Percentiles rank a stretch among this genome's conserved stretches.
These are phyloP conservation scores for Ormosia emarginata DNA, from an alignment of 306 rosid species.

Conservation along the genomic window DNA sequence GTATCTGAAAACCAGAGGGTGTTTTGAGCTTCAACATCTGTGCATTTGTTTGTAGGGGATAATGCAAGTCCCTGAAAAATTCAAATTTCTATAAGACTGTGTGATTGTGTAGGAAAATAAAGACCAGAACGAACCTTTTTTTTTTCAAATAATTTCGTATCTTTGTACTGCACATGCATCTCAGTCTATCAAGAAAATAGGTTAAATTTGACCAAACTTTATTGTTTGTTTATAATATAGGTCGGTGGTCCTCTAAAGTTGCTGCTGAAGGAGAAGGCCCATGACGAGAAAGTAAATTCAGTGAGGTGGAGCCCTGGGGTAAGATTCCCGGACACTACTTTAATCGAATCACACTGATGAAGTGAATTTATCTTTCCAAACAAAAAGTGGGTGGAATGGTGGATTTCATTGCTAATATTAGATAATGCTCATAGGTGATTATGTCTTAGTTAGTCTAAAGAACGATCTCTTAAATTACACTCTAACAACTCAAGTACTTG, in stretches of 20 bases:
- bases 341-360: background rate
- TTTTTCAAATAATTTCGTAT: background rate
- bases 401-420: conserved; percentile 8
- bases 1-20: conserved; percentile 18
- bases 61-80: conserved; percentile 37
- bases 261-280: conserved; percentile 63
- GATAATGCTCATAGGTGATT: background rate
- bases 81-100: conserved; percentile 16
- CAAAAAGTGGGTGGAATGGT: conserved; percentile 2
- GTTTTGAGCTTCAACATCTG: conserved; percentile 32
- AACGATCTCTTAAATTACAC: background rate
- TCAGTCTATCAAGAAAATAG: background rate
- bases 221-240: conserved; percentile 27
- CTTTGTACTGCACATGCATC: background rate
- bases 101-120: background rate
- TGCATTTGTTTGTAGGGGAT: conserved; percentile 27
- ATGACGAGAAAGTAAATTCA: conserved; percentile 60
- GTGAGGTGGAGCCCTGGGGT: conserved; percentile 84
- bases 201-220: background rate
- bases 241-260: conserved; percentile 49
- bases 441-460: background rate
- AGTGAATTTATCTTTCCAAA: background rate
- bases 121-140: background rate
- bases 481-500: too few relatives aligned
- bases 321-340: conserved; percentile 23